Conservation (phyloP, 176 grass and related monocot species). For the Eremochloa ophiuroides region DNA sequence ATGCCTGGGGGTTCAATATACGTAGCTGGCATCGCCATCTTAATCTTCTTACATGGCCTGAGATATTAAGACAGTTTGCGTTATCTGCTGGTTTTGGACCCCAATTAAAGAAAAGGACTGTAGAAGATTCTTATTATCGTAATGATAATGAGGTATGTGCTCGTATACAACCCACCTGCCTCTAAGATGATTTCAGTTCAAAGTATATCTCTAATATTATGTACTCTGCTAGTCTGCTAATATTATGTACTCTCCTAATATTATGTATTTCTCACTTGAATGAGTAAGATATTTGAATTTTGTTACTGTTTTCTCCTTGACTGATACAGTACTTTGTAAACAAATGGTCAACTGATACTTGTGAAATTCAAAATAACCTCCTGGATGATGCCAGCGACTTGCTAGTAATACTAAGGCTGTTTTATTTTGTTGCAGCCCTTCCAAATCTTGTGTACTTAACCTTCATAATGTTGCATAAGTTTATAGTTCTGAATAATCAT, state of each 20-base stretch:
- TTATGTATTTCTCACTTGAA: background rate
- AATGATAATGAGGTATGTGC: conserved; percentile 83
- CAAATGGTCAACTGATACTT: background rate
- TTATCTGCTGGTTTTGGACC: conserved; percentile 94
- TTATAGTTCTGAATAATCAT: background rate
- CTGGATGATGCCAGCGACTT: background rate
- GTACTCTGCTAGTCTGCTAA: no score
- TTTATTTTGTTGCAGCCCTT: background rate
- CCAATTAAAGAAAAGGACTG: conserved; percentile 77
- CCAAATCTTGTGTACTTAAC: background rate
- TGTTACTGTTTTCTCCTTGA: background rate
- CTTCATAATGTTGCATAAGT: background rate
- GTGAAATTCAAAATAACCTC: background rate
- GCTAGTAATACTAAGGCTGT: background rate
- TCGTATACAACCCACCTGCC: background rate
- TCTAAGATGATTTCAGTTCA: conserved; percentile 11
- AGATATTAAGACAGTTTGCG: conserved; percentile 93
- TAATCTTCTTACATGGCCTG: conserved; percentile 95
- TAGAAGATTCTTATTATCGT: conserved; percentile 53
- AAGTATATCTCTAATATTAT: background rate
- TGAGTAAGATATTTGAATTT: background rate
- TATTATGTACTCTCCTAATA: background rate
- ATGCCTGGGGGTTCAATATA: conserved; percentile 97
- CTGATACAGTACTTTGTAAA: background rate
- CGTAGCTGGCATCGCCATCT: conserved; percentile 83